A percentile compares a stretch with the other conserved stretches of the same genome.
Conservation (phyloP, 805 yeast species). For the Monosporozyma aerobia region DNA sequence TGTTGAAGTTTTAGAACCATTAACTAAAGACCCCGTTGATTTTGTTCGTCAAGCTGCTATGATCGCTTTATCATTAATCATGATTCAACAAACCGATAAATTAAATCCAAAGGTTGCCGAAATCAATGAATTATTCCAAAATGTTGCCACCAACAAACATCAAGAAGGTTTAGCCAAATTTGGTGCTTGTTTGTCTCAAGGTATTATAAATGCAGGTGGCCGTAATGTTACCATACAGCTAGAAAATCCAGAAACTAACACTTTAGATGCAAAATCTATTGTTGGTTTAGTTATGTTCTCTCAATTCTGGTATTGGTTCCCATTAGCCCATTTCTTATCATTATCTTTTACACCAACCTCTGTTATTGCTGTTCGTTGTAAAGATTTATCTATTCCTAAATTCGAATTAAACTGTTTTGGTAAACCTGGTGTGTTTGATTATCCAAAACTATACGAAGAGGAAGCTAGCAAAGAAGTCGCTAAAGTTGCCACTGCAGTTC, state of each 20-base stretch:
- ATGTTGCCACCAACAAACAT: conserved; percentile 74
- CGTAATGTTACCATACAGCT: conserved; percentile 90
- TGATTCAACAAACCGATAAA: conserved; percentile 81
- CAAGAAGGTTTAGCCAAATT: conserved; percentile 96
- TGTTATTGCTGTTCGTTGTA: conserved; percentile 67
- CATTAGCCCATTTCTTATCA: conserved; percentile 85
- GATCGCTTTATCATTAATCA: conserved; percentile 83
- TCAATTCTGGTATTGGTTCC: conserved; percentile 99
- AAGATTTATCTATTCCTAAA: conserved; percentile 79
- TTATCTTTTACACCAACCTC: conserved; percentile 90
- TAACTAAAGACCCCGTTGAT: conserved; percentile 89
- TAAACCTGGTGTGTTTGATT: conserved; percentile 69
- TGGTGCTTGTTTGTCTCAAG: conserved; percentile 95
- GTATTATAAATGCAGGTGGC: conserved; percentile 98
- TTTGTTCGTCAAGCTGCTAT: conserved; percentile 97
- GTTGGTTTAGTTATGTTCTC: conserved; percentile 84
- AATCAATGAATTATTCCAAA: conserved; percentile 63
- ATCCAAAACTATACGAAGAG: conserved; percentile 82
- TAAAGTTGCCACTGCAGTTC: conserved; percentile 83
- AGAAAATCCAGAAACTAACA: conserved; percentile 82
- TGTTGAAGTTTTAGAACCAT: conserved; percentile 82
- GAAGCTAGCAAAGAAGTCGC: conserved; percentile 75
- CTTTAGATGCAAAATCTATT: conserved; percentile 81
- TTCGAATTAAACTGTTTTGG: conserved; percentile 74
- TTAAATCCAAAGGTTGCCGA: conserved; percentile 71